Conservation (phyloP, 495 filamentous ascomycete species). For the Thermochaetoides thermophila region DNA sequence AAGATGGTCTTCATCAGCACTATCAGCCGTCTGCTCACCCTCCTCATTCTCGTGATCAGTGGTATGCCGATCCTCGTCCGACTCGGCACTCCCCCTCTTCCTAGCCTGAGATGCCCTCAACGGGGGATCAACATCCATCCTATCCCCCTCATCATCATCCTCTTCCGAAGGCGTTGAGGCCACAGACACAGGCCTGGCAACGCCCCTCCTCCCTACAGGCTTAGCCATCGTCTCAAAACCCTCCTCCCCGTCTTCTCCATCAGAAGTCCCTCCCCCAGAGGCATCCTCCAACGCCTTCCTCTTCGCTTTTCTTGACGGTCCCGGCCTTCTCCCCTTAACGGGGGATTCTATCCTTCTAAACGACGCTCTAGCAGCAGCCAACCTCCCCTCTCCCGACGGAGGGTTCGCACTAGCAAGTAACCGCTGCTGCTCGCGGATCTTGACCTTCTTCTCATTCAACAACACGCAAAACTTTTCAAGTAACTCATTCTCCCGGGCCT, state of each 20-base stretch:
- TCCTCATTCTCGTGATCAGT: slow-evolving; percentile 31
- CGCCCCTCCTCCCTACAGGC: too few relatives aligned
- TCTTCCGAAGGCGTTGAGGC: too few relatives aligned
- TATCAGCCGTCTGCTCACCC: slow-evolving; percentile 27
- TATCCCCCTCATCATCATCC: slow-evolving; percentile 1
- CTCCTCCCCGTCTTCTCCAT: slow-evolving; percentile 29
- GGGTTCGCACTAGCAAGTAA: too few relatives aligned
- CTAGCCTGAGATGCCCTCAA: not conserved
- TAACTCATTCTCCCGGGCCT: slow-evolving; percentile 52
- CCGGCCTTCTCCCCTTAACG: not conserved
- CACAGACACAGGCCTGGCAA: too few relatives aligned
- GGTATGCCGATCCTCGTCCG: slow-evolving; percentile 19
- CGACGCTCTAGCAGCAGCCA: too few relatives aligned
- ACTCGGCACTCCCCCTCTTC: slow-evolving; percentile 9
- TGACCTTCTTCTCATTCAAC: slow-evolving; percentile 81
- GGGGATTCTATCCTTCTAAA: too few relatives aligned
- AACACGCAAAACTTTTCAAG: slow-evolving; percentile 56
- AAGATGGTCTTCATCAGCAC: too few relatives aligned
- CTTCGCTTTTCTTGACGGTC: slow-evolving; percentile 29
- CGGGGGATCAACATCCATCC: slow-evolving; percentile 41
- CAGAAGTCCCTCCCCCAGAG: slow-evolving; percentile 24
- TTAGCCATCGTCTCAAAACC: slow-evolving; percentile 32
- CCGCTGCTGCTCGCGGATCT: slow-evolving; percentile 70
- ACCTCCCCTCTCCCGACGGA: too few relatives aligned
- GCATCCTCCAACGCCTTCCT: slow-evolving; percentile 30